Evolutionary conservation across 176 grass and related monocot genomes (phyloP), one percentile per base, ranked within the genome.

Genomic region (Oropetium thomaeum): DNA sequence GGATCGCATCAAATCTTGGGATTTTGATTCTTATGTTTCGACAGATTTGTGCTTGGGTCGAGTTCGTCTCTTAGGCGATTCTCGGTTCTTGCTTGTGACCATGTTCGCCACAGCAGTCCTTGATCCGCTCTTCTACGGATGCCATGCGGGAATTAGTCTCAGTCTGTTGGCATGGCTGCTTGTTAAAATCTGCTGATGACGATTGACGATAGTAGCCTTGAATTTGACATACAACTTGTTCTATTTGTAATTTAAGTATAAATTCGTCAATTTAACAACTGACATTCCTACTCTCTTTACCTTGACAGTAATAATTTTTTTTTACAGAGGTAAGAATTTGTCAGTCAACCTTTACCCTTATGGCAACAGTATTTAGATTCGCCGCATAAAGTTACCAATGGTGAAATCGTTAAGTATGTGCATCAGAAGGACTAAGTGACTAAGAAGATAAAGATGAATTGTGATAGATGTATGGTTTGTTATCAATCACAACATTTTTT

Each of bases 1-100:
- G 74, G 85, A 74, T 73, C 60, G 11, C 32, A 59, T 58, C 48
- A 67, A 78, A 83, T 69, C 80, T 41, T 69, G 77, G 67, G 22
- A 25, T 49, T 60, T 65, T 61, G n/a, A 5, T 2, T 37, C 8
- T n/a, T 31, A 16, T 27, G 25, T 60, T 10, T 49, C 2, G 17
- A 16, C 30, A 31, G 30, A 69, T 70, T 62, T 25, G 41, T 55
- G 7, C 41, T 26, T 15, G 20, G 37, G 41, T 58, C 52, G 9
- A 20, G 23, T 55, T 55, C 8, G 11, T 81, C n/a, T 45, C 10
- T 8, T 9, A 5, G 20, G 30, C 8, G 6, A 7, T 71, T 31
- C 32, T 28, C 30, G 9, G 0, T 43, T 42, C 13, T 14, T 73
- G 19, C 25, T 37, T 53, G 65, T 68, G 62, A 69, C 79, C 69